Evolutionary conservation across 306 rosid species (phyloP), one percentile per base, ranked within the genome.

Genomic region (Casuarina cunninghamiana): DNA sequence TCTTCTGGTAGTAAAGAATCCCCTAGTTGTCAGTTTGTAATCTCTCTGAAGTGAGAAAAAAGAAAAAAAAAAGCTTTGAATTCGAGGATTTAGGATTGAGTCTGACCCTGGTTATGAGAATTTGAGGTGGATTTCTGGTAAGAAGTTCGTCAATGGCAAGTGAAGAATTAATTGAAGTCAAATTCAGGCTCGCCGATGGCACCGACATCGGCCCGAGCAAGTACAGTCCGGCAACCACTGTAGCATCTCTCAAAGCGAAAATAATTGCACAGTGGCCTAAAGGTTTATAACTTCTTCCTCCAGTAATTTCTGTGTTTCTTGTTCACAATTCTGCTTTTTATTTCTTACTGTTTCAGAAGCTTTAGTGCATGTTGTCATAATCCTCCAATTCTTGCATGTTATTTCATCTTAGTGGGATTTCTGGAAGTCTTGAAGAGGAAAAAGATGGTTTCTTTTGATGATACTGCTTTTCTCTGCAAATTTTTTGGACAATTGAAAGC

Each of bases 201-300:
- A 75, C 81, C 35, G 88, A 85, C 46, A 81, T 85, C 17, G 88
- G 88, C 42, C 88, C 88, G 16, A 80, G 49, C 71, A 85, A 75
- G 76, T 81, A 81, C 53, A 81, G 83, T 72, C 79, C 85, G 55
- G 50, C 86, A 19, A 72, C 80, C 21, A 74, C 88, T 67, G 88
- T 85, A 26, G 73, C 83, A 54, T 75, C 86, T 75, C 88, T 85
- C 53, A 85, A 85, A 38, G 88, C 79, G 67, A 81, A 81, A 77
- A 81, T 85, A 46, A 75, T 85, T 57, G 63, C 86, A 51, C 85
- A 85, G 58, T 85, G 88, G 88, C 88, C 88, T 6, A 81, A 81
- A 81, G 88, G 88, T 85, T 60, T 9, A 6, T 16, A 51, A 10
- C 42, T 2, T 45, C 6, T 3, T n/a, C 10, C 6, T 19, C 45